These are phyloP conservation scores for Rhodotorula sp. DNA, from an alignment of 1,284 basidiomycete genomes.

Conservation along the genomic window DNA sequence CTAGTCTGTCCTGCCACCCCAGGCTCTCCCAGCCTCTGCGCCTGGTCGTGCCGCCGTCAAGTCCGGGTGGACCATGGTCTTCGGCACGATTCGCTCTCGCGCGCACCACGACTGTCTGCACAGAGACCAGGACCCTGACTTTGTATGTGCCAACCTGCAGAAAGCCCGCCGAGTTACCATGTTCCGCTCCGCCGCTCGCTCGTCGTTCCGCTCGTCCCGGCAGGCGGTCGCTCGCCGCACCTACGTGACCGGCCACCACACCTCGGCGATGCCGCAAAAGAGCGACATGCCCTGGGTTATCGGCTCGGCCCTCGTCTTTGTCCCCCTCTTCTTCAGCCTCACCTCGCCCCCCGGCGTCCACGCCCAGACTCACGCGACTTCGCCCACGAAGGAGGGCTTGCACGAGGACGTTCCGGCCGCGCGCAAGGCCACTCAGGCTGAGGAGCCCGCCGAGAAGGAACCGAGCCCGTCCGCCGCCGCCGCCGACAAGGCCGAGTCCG, in stretches of 20 bases:
- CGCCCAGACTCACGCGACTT: constrained; percentile 20
- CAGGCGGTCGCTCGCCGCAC: constrained; percentile 1
- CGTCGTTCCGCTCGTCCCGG: constrained; percentile 11
- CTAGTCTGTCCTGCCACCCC: too few species aligned
- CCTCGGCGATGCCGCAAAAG: constrained; percentile 10
- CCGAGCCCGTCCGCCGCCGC: constrained; percentile 9
- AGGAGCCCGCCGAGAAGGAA: constrained; percentile 19
- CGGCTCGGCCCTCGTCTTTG: constrained; percentile 17
- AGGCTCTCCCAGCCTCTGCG: too few species aligned
- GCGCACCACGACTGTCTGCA: neutral
- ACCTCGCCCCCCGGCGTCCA: constrained; percentile 24
- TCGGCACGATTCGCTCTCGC: neutral
- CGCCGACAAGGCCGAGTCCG: neutral
- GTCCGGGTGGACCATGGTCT: neutral
- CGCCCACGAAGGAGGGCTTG: constrained; percentile 8
- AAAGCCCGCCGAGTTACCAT: constrained; percentile 5
- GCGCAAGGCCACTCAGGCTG: constrained; percentile 14
- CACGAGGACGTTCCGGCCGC: constrained; percentile 15
- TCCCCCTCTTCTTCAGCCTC: constrained; percentile 26
- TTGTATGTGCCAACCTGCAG: too few species aligned
- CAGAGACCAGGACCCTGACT: neutral
- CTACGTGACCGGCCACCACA: constrained; percentile 16
- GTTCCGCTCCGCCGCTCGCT: constrained; percentile 28
- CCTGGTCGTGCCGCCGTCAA: too few species aligned
- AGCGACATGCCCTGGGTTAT: constrained; percentile 28